phyloP scores from a whole-genome alignment of 2,329 filamentous ascomycete genomes.

The Ramichloridium luteum region DNA sequence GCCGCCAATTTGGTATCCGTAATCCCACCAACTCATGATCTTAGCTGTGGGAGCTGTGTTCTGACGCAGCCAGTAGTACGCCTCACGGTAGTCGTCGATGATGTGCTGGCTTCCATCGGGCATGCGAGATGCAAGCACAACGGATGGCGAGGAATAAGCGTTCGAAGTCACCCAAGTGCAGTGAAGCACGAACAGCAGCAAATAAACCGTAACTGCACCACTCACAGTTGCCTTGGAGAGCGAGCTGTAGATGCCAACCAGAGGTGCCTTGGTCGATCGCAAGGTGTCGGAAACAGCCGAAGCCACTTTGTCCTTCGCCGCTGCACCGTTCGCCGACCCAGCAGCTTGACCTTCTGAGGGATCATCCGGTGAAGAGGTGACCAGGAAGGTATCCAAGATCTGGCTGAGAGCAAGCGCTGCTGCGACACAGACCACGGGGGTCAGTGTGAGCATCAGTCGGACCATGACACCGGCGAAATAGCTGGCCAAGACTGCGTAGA shows the following conservation, averaged over 20 bases:
- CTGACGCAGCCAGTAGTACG: conserved; percentile 97
- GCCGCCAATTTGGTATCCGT: conserved; percentile 97
- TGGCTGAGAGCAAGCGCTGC: conserved; percentile 79
- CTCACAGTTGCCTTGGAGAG: conserved; percentile 72
- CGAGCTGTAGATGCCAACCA: conserved; percentile 71
- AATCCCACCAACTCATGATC: conserved; percentile 99
- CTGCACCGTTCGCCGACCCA: conserved; percentile 27
- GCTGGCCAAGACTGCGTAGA: conserved; percentile 90
- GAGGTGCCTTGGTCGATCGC: conserved; percentile 56
- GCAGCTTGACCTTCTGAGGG: conserved; percentile 29
- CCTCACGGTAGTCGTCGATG: conserved; percentile 98
- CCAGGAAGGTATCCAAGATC: conserved; percentile 77
- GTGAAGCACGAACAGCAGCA: conserved; percentile 88
- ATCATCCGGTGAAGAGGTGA: conserved; percentile 47
- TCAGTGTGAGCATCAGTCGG: conserved; percentile 93
- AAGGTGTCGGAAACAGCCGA: conserved; percentile 43
- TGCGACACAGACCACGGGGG: conserved; percentile 88
- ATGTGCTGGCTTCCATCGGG: conserved; percentile 96
- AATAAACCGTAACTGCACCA: conserved; percentile 60
- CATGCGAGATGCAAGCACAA: conserved; percentile 82
- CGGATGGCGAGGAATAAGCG: conserved; percentile 94
- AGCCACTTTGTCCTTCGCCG: conserved; percentile 45
- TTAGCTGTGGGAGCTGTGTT: conserved; percentile 93
- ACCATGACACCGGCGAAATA: conserved; percentile 99
- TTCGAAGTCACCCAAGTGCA: conserved; percentile 99